These are phyloP conservation scores for Arabis alpina DNA, from an alignment of 345 rosid genomes.

Conservation along the genomic window DNA sequence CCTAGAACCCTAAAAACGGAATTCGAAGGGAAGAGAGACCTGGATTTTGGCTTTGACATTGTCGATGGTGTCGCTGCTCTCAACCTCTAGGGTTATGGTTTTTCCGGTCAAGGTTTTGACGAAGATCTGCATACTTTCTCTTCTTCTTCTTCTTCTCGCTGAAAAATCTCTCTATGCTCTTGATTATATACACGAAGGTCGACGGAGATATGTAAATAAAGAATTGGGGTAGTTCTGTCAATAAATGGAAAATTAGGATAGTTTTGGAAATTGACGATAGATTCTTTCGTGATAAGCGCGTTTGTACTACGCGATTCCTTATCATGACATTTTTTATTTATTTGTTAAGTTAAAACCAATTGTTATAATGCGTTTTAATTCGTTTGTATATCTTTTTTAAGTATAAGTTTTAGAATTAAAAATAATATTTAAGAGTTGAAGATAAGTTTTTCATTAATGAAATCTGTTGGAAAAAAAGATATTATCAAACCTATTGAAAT, in stretches of 20 bases:
- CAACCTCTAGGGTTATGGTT: conserved; percentile 64
- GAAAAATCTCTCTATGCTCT: neutral
- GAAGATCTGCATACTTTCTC: conserved; percentile 55
- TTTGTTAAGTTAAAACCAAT: too few relatives aligned
- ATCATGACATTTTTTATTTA: too few relatives aligned
- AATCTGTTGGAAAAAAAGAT: too few relatives aligned
- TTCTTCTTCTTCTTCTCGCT: neutral
- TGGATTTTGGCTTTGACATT: conserved; percentile 64
- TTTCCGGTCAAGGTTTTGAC: conserved; percentile 63
- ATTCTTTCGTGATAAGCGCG: too few relatives aligned
- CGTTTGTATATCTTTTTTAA: too few relatives aligned
- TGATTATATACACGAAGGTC: neutral
- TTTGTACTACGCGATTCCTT: too few relatives aligned
- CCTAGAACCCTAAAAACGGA: conserved; percentile 9
- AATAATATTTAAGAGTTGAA: too few relatives aligned
- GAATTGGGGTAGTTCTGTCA: conserved; percentile 9
- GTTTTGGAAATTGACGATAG: too few relatives aligned
- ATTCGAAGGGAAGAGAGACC: conserved; percentile 33
- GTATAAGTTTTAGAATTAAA: too few relatives aligned
- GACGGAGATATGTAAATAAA: neutral
- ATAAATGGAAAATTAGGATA: neutral
- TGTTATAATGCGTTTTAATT: too few relatives aligned
- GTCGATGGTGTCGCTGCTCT: conserved; percentile 61
- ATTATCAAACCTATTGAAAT: too few relatives aligned
- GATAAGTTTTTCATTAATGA: too few relatives aligned